Conservation (phyloP, 805 yeast genomes). For the Candida golubevii region DNA sequence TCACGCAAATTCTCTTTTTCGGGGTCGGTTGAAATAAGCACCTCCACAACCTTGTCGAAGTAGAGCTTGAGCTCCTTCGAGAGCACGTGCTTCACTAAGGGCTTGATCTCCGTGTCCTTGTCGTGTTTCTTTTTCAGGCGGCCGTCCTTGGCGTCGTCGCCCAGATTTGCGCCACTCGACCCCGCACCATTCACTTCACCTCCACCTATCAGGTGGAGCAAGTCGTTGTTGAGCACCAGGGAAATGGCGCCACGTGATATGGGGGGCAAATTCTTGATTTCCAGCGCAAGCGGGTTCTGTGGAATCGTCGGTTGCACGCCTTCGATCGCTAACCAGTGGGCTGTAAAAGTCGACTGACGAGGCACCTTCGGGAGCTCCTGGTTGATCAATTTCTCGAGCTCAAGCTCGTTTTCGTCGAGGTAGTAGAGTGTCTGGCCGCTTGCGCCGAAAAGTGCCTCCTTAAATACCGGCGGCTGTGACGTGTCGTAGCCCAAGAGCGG, state of each 20-base stretch:
- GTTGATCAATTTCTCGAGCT: constrained; percentile 87
- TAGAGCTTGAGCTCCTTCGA: constrained; percentile 92
- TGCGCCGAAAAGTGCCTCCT: constrained; percentile 77
- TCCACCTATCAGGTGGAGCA: constrained; percentile 16
- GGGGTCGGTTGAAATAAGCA: constrained; percentile 56
- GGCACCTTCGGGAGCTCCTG: constrained; percentile 96
- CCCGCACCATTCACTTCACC: neutral
- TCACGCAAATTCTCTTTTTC: constrained; percentile 55
- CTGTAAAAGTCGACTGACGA: constrained; percentile 84
- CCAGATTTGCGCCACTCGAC: constrained; percentile 25
- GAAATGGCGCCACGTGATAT: constrained; percentile 75
- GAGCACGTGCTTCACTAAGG: constrained; percentile 89
- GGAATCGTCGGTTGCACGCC: constrained; percentile 98
- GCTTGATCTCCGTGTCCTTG: constrained; percentile 65
- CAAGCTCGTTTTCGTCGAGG: constrained; percentile 88
- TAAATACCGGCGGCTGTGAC: constrained; percentile 66
- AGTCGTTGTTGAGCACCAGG: constrained; percentile 39
- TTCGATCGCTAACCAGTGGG: constrained; percentile 97
- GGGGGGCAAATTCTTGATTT: constrained; percentile 74
- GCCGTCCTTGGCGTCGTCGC: constrained; percentile 30
- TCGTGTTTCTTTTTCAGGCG: constrained; percentile 25
- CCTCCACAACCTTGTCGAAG: constrained; percentile 84
- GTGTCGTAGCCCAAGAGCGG: constrained; percentile 88
- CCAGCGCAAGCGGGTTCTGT: constrained; percentile 85
- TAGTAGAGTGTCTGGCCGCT: constrained; percentile 93